Conservation (phyloP, 2,329 filamentous ascomycete genomes). For the Allantophomopsis lycopodina region DNA sequence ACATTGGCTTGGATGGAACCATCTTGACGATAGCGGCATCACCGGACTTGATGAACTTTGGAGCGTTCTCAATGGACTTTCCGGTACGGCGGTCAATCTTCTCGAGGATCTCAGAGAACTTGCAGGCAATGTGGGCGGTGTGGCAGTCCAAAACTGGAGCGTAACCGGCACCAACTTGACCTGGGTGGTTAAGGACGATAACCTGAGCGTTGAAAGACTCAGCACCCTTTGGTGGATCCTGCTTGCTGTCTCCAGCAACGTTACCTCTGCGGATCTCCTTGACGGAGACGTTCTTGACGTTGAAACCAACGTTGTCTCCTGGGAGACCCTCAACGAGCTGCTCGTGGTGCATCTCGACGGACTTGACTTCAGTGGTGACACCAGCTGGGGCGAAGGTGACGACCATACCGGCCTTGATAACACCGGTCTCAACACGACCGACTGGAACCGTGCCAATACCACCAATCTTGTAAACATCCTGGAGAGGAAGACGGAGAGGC, state of each 20-base stretch:
- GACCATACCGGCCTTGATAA: constrained; percentile 83
- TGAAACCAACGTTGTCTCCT: constrained; percentile 99
- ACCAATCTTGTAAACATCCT: constrained; percentile 99
- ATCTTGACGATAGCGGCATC: constrained; percentile 99
- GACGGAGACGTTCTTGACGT: constrained; percentile 99
- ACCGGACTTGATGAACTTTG: constrained; percentile 99
- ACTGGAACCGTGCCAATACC: constrained; percentile 99
- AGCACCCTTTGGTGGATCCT: constrained; percentile 81
- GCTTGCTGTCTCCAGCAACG: constrained; percentile 99
- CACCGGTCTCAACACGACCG: constrained; percentile 99
- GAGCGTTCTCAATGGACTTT: constrained; percentile 80
- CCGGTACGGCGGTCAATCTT: constrained; percentile 99
- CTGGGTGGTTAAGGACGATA: constrained; percentile 99
- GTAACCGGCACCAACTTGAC: constrained; percentile 98
- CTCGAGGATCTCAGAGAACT: constrained; percentile 98
- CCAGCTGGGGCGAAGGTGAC: constrained; percentile 97
- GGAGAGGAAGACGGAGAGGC: constrained; percentile 98
- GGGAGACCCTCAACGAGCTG: constrained; percentile 90
- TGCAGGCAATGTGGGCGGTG: constrained; percentile 99
- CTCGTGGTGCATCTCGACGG: constrained; percentile 99
- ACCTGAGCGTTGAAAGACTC: constrained; percentile 99
- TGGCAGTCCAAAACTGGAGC: constrained; percentile 99
- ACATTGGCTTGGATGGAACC: constrained; percentile 99
- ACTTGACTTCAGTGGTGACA: constrained; percentile 99
- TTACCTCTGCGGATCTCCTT: constrained; percentile 99